Conservation (phyloP, 805 yeast genomes). For the Sugiyamaella boreocaroliniensis region DNA sequence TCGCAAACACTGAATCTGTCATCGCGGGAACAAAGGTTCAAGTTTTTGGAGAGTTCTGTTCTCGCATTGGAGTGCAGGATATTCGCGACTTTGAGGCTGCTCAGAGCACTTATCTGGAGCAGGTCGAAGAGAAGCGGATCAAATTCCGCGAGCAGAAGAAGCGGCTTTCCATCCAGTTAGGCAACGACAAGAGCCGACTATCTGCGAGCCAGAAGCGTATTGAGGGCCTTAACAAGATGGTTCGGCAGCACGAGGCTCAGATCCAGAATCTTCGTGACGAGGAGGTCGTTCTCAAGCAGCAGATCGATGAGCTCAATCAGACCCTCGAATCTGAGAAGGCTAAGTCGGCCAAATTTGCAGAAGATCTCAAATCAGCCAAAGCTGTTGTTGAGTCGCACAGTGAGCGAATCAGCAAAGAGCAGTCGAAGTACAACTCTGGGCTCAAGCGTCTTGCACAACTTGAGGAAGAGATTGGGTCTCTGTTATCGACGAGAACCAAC, state of each 20-base stretch:
- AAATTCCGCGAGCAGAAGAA: constrained; percentile 56
- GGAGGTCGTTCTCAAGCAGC: constrained; percentile 31
- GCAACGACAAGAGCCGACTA: constrained; percentile 58
- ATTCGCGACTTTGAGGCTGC: constrained; percentile 65
- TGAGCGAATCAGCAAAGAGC: constrained; percentile 25
- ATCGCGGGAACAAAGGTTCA: constrained; percentile 20
- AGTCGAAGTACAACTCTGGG: constrained; percentile 5
- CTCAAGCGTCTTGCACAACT: constrained; percentile 12
- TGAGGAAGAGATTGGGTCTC: constrained; percentile 50
- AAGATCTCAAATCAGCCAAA: constrained; percentile 37
- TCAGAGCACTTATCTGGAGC: constrained; percentile 41
- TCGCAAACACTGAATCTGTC: neutral
- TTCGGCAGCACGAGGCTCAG: constrained; percentile 1
- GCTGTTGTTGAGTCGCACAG: constrained; percentile 24
- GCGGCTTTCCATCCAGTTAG: constrained; percentile 51
- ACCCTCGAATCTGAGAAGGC: constrained; percentile 17
- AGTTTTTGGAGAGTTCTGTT: constrained; percentile 45
- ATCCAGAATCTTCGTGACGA: constrained; percentile 34
- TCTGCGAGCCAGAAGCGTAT: constrained; percentile 46
- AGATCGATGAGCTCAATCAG: constrained; percentile 30
- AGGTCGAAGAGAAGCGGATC: constrained; percentile 33
- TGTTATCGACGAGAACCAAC: constrained; percentile 44
- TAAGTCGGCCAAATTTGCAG: constrained; percentile 29
- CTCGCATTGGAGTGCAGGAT: constrained; percentile 43
- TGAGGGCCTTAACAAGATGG: constrained; percentile 22